Evolutionary conservation across 371 early-diverging fungal species (phyloP).

Genomic region (Synchytrium microbalum): DNA sequence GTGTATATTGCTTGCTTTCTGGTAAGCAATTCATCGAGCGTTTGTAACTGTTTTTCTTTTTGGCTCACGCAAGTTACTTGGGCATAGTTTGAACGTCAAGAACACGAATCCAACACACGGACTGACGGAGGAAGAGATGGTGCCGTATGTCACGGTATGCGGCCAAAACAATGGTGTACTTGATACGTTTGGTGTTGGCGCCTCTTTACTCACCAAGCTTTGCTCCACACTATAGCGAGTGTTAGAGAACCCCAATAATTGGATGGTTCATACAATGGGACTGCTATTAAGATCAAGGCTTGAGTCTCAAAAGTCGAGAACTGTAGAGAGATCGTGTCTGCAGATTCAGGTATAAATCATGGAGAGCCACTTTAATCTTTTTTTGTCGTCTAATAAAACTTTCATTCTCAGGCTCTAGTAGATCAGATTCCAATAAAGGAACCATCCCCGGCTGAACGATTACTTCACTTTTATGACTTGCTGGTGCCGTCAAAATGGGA

Average conservation of each 20-base stretch:
- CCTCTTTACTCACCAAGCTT: conserved; percentile 2
- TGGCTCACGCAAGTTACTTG: too few relatives aligned
- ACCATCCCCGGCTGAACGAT: conserved; percentile 66
- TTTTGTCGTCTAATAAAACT: neutral
- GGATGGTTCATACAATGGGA: conserved; percentile 94
- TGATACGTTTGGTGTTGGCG: conserved; percentile 1
- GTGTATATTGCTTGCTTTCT: conserved; percentile 78
- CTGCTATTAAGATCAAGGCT: conserved; percentile 81
- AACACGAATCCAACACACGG: conserved; percentile 89
- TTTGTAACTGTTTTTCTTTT: conserved; percentile 2
- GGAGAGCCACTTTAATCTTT: neutral
- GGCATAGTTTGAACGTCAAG: conserved; percentile 65
- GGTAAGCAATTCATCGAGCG: conserved; percentile 23
- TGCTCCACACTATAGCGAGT: conserved; percentile 50
- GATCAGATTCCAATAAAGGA: conserved; percentile 78
- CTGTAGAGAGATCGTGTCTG: conserved; percentile 81
- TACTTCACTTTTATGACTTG: conserved; percentile 70
- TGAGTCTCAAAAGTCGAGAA: conserved; percentile 77
- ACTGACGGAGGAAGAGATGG: conserved; percentile 86
- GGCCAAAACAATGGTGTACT: neutral
- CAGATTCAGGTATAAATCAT: conserved; percentile 61
- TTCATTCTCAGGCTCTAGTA: conserved; percentile 53
- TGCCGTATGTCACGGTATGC: conserved; percentile 63
- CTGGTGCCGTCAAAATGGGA: conserved; percentile 88
- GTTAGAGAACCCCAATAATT: conserved; percentile 86